Conservation (phyloP, 108 stramenopile genomes). For the Epithemia pelagica region DNA sequence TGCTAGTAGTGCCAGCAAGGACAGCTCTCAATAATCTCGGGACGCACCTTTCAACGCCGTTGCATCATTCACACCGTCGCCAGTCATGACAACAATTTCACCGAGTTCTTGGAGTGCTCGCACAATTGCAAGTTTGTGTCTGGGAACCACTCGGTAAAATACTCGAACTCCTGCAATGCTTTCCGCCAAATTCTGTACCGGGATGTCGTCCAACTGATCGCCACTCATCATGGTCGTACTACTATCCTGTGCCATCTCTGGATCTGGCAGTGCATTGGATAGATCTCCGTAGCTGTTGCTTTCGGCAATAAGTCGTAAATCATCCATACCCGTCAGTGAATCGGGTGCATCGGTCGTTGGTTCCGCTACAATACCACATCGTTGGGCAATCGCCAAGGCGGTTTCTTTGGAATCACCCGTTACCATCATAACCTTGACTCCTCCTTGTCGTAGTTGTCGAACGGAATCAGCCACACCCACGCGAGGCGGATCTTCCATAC, state of each 20-base stretch:
- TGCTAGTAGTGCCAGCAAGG: no score
- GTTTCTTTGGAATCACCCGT: slow-evolving; percentile 96
- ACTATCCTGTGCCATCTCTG: slow-evolving; percentile 23
- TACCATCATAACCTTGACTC: slow-evolving; percentile 92
- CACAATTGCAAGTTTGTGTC: slow-evolving; percentile 94
- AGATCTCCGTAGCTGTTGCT: not conserved
- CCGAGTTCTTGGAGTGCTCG: slow-evolving; percentile 84
- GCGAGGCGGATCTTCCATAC: slow-evolving; percentile 91
- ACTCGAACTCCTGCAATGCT: slow-evolving; percentile 74
- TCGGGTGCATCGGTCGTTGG: slow-evolving; percentile 3
- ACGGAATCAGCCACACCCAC: slow-evolving; percentile 79
- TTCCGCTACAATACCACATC: slow-evolving; percentile 75
- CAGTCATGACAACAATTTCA: slow-evolving; percentile 97
- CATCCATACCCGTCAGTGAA: slow-evolving; percentile 5
- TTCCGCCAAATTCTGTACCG: slow-evolving; percentile 49
- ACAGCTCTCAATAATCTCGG: no score
- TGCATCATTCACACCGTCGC: slow-evolving; percentile 88
- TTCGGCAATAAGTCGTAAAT: slow-evolving; percentile 17
- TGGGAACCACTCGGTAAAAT: slow-evolving; percentile 91
- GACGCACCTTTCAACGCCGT: slow-evolving; percentile 80
- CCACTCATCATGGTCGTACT: slow-evolving; percentile 38
- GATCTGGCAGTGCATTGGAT: not conserved
- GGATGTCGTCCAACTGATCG: slow-evolving; percentile 71
- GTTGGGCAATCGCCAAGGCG: slow-evolving; percentile 84
- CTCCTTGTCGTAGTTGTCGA: slow-evolving; percentile 61